These are phyloP conservation scores for Russula dissimulans DNA, from an alignment of 768 basidiomycete genomes.

Conservation along the genomic window DNA sequence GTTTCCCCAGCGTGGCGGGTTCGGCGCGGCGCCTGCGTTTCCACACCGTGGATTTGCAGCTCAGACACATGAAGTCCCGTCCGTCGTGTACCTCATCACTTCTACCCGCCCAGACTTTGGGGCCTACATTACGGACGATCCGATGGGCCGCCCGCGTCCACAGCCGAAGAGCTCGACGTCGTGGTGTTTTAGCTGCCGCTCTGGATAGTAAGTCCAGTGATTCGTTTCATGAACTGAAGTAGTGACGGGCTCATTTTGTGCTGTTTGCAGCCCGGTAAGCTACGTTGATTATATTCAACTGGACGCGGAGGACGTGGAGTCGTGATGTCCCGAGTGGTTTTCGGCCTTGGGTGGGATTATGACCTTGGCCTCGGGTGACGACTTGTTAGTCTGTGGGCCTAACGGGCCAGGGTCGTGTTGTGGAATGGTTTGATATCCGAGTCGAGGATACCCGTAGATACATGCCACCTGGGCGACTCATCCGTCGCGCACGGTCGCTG, in stretches of 20 bases:
- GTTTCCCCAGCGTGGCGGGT: background rate
- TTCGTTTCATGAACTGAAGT: background rate
- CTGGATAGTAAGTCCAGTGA: slow-evolving; percentile 9
- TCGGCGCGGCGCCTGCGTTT: background rate
- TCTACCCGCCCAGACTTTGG: slow-evolving; percentile 6
- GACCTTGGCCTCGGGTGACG: no score
- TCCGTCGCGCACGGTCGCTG: no score
- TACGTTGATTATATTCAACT: slow-evolving; percentile 18
- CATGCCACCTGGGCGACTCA: no score
- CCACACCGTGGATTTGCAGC: slow-evolving; percentile 4
- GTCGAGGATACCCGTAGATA: no score
- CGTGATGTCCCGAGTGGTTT: background rate
- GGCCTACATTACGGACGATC: slow-evolving; percentile 18
- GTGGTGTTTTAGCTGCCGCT: slow-evolving; percentile 16
- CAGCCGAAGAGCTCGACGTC: slow-evolving; percentile 11
- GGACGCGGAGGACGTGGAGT: slow-evolving; percentile 15
- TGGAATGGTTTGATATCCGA: no score
- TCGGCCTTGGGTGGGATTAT: no score
- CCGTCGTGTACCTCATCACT: slow-evolving; percentile 18
- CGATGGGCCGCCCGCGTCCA: slow-evolving; percentile 15
- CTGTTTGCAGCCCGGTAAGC: slow-evolving; percentile 7
- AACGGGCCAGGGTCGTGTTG: no score
- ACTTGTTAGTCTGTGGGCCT: no score
- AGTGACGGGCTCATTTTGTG: background rate
- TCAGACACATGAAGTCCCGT: background rate